A percentile compares a stretch with the other conserved stretches of the same genome.
Evolutionary conservation across 495 filamentous ascomycete species (phyloP).

Genomic region (Tuber brumale): DNA sequence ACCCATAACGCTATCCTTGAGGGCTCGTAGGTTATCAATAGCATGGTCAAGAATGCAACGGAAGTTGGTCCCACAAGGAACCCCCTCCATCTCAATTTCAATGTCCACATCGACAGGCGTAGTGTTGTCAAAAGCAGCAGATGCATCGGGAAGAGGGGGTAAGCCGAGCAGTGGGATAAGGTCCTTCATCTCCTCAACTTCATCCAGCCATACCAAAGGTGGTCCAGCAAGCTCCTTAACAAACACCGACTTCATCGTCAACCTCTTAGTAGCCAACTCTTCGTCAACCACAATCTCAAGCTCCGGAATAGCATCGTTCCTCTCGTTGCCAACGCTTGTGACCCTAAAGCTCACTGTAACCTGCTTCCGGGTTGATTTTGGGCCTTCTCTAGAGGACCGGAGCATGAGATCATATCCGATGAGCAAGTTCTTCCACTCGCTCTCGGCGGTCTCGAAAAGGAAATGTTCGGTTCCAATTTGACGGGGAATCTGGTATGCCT

Average conservation of each 20-base stretch:
- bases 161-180: neutral
- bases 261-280: slow-evolving; percentile 7
- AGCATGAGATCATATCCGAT: slow-evolving; percentile 21
- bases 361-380: slow-evolving; percentile 8
- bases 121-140: neutral
- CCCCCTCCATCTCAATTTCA: neutral
- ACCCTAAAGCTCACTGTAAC: slow-evolving; percentile 14
- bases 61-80: neutral
- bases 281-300: slow-evolving; percentile 18
- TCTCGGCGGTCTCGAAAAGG: neutral
- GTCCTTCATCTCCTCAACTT: neutral
- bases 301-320: slow-evolving; percentile 24
- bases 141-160: neutral
- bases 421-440: neutral
- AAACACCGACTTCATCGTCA: slow-evolving; percentile 7
- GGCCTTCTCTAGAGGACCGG: neutral
- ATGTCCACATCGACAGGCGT: neutral
- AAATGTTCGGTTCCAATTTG: neutral
- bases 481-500: slow-evolving; percentile 21
- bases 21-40: neutral
- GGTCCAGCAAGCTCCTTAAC: slow-evolving; percentile 11
- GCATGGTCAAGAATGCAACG: neutral
- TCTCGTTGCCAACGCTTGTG: slow-evolving; percentile 17
- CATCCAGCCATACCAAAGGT: neutral
- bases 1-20: neutral